phyloP scores from a whole-genome alignment of 768 basidiomycete genomes.

The Leccinum pellstonianum region DNA sequence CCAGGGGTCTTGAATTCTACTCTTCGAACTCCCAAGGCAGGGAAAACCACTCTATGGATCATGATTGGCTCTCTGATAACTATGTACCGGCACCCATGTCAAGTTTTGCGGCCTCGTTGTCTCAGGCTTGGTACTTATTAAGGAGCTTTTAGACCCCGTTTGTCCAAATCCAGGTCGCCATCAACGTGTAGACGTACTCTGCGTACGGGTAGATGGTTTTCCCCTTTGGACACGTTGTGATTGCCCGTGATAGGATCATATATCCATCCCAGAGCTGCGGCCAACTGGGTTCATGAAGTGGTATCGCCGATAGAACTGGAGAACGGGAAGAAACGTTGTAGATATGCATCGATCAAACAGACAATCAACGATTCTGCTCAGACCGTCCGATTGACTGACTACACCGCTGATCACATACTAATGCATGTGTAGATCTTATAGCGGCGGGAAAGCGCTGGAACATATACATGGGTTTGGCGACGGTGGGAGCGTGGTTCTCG shows the following conservation, averaged over 20 bases:
- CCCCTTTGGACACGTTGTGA: neutral
- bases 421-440: neutral
- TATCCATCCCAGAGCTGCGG: constrained; percentile 2
- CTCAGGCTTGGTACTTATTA: neutral
- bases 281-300: neutral
- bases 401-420: constrained; percentile 5
- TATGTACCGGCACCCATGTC: neutral
- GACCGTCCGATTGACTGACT: neutral
- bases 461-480: neutral
- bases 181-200: constrained; percentile 10
- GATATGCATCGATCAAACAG: constrained; percentile 1
- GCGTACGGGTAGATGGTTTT: constrained; percentile 7
- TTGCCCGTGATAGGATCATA: neutral
- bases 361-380: neutral
- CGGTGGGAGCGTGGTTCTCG: neutral
- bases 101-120: neutral
- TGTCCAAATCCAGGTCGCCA: neutral
- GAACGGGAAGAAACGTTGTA: neutral
- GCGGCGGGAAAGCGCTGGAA: neutral
- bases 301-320: neutral
- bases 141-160: neutral
- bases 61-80: neutral
- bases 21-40: constrained; percentile 7
- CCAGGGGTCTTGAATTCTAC: constrained; percentile 1
- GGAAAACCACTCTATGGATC: neutral